Percentiles rank a stretch among this genome's conserved stretches.
Conservation (phyloP, 176 grass and related monocot genomes). For the Miscanthus lutarioriparius region DNA sequence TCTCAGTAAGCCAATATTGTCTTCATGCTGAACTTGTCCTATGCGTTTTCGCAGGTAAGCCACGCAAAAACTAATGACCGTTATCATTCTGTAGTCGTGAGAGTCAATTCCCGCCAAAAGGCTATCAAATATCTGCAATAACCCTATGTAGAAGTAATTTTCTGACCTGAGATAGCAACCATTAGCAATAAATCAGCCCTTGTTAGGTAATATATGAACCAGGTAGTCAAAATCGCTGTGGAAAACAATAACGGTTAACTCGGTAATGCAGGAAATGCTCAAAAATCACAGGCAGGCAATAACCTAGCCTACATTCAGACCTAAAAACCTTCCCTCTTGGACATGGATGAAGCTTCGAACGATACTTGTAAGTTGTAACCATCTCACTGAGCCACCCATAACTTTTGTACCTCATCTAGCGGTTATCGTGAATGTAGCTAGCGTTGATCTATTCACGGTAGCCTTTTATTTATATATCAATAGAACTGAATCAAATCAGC, state of each 20-base stretch:
- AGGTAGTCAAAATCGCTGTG: not conserved
- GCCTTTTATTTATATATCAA: not conserved
- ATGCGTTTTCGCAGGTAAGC: not conserved
- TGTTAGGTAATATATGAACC: not conserved
- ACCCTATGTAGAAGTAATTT: not conserved
- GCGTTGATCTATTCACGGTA: not conserved
- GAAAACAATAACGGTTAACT: too few relatives aligned
- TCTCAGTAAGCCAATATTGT: not conserved
- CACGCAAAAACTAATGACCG: not conserved
- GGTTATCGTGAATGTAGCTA: not conserved
- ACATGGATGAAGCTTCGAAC: not conserved
- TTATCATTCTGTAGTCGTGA: not conserved
- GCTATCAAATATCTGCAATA: not conserved
- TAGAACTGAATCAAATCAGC: not conserved
- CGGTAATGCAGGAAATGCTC: not conserved
- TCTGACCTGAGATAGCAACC: not conserved
- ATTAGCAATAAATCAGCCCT: not conserved
- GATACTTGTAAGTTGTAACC: not conserved
- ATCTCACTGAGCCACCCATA: not conserved
- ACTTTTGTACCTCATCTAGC: not conserved
- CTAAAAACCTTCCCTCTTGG: not conserved
- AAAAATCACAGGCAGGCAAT: not conserved
- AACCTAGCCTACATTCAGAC: not conserved
- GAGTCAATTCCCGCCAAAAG: not conserved
- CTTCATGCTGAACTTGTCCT: not conserved